phyloP scores from a whole-genome alignment of 2,329 filamentous ascomycete species.

The Trichoderma sp. region DNA sequence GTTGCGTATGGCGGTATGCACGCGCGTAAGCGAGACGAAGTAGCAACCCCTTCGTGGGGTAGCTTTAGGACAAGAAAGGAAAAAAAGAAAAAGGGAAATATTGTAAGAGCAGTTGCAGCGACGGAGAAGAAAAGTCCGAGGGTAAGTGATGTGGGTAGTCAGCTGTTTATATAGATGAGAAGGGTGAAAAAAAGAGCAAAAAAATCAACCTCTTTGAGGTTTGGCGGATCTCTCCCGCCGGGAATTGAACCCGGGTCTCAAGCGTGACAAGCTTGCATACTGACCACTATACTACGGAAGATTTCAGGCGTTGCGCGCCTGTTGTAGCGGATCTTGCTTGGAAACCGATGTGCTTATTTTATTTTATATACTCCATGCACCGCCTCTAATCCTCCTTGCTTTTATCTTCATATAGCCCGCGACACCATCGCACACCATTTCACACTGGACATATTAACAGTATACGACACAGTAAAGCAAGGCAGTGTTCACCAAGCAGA shows the following conservation, averaged over 20 bases:
- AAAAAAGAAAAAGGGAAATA: not conserved
- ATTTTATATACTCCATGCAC: not conserved
- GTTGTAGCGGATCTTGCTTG: constrained; percentile 21
- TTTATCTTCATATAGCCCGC: not conserved
- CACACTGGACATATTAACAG: not conserved
- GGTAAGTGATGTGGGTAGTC: no score
- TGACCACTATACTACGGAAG: constrained; percentile 30
- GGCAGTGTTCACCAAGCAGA: not conserved
- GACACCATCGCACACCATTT: not conserved
- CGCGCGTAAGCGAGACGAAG: not conserved
- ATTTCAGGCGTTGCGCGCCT: constrained; percentile 18
- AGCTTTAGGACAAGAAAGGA: not conserved
- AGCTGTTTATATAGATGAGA: not conserved
- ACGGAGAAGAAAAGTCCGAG: not conserved
- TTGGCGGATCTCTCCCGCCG: constrained; percentile 26
- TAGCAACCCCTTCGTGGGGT: not conserved
- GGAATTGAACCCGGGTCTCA: constrained; percentile 30
- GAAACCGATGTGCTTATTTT: not conserved
- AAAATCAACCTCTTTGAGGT: constrained; percentile 10
- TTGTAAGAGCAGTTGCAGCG: not conserved
- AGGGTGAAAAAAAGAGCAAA: not conserved
- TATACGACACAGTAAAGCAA: not conserved
- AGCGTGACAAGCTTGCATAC: constrained; percentile 30
- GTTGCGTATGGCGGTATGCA: not conserved
- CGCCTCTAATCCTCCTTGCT: no score